These are phyloP conservation scores for Globisporangium abappressorium DNA, from an alignment of 352 stramenopile genomes.

Conservation along the genomic window DNA sequence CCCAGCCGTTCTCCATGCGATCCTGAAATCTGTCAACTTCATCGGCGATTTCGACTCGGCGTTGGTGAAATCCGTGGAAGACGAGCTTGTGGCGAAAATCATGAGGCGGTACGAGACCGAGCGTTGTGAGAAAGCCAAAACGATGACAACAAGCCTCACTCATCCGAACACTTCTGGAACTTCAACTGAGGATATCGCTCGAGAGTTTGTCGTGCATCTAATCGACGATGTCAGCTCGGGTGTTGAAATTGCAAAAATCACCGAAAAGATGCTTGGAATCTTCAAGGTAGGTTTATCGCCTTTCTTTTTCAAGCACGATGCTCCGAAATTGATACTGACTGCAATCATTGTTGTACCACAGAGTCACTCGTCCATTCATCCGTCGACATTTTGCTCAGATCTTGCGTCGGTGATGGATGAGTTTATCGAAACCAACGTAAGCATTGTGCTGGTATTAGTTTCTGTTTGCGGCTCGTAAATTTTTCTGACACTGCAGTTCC, in stretches of 20 bases:
- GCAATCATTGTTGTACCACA: constrained; percentile 12
- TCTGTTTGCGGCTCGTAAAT: not conserved
- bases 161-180: constrained; percentile 3
- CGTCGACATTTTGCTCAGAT: constrained; percentile 55
- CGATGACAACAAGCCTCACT: constrained; percentile 9
- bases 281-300: constrained; percentile 53
- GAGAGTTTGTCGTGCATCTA: constrained; percentile 44
- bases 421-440: constrained; percentile 33
- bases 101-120: constrained; percentile 66
- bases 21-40: constrained; percentile 70
- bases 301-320: not conserved
- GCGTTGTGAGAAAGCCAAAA: constrained; percentile 18
- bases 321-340: not conserved
- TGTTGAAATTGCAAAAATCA: constrained; percentile 64
- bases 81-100: constrained; percentile 72
- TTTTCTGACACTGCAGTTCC: not conserved
- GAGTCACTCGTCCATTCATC: constrained; percentile 78
- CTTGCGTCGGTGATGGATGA: constrained; percentile 36
- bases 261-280: constrained; percentile 59
- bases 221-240: constrained; percentile 61
- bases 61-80: constrained; percentile 58
- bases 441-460: constrained; percentile 6
- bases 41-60: constrained; percentile 72
- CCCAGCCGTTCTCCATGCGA: constrained; percentile 53
- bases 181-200: constrained; percentile 28